These are phyloP conservation scores for Drosera capensis DNA, from an alignment of 148 eudicot species.

Conservation along the genomic window DNA sequence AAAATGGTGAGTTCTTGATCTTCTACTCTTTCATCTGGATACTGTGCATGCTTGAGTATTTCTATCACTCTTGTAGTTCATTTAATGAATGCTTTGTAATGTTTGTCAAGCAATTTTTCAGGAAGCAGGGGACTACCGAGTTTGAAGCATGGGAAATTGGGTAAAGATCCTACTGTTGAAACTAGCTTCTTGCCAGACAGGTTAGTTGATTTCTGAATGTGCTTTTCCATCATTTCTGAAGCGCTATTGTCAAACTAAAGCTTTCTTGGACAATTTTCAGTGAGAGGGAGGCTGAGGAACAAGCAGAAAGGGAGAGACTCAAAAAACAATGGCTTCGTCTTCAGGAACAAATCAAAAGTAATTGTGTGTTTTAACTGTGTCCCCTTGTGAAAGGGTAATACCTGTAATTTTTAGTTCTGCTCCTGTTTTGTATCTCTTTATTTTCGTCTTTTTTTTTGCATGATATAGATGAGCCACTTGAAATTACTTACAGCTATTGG, in stretches of 20 bases:
- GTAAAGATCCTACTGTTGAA: constrained; percentile 96
- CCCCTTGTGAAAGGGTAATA: not conserved
- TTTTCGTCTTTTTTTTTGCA: not conserved
- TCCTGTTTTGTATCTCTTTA: no score
- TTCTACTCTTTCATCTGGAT: no score
- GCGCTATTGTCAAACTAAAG: constrained; percentile 17
- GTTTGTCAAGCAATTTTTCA: constrained; percentile 7
- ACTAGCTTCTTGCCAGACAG: constrained; percentile 98
- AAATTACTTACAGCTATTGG: constrained; percentile 97
- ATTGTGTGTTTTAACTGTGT: constrained; percentile 1
- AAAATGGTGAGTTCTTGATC: constrained; percentile 32
- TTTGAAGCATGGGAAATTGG: constrained; percentile 44
- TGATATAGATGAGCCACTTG: constrained; percentile 75
- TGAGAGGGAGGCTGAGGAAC: constrained; percentile 96
- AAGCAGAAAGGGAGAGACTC: constrained; percentile 89
- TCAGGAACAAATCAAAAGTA: constrained; percentile 80
- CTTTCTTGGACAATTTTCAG: constrained; percentile 40
- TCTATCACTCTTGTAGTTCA: constrained; percentile 1
- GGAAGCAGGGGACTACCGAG: constrained; percentile 30
- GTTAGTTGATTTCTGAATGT: constrained; percentile 22
- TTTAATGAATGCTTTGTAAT: not conserved
- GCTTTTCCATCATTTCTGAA: constrained; percentile 8
- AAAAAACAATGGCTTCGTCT: constrained; percentile 66
- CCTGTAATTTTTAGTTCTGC: not conserved
- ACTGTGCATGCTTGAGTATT: not conserved